Conservation (phyloP, 352 stramenopile species). For the Globisporangium splendens region DNA sequence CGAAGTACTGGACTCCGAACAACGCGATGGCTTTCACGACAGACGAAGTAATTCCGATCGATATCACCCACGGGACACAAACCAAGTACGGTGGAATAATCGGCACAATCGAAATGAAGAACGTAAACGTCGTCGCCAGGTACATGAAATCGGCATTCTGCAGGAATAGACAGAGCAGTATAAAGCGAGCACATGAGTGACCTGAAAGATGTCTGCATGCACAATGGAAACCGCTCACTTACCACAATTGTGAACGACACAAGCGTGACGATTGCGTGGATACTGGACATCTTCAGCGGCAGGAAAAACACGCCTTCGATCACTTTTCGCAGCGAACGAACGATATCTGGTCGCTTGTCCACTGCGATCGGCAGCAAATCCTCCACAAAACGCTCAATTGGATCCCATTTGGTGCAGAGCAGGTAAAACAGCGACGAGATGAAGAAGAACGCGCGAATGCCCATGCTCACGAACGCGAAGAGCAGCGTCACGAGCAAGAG, state of each 20-base stretch:
- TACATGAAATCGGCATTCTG: slow-evolving; percentile 87
- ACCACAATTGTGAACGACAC: slow-evolving; percentile 85
- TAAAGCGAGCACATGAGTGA: background rate
- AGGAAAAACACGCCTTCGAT: slow-evolving; percentile 87
- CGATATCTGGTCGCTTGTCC: slow-evolving; percentile 66
- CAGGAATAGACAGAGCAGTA: background rate
- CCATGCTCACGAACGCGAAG: slow-evolving; percentile 84
- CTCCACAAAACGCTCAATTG: slow-evolving; percentile 79
- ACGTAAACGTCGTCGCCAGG: slow-evolving; percentile 78
- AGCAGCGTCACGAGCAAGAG: slow-evolving; percentile 74
- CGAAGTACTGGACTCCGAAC: slow-evolving; percentile 82
- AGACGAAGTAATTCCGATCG: slow-evolving; percentile 73
- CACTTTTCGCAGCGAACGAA: slow-evolving; percentile 68
- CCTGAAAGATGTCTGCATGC: too few species aligned
- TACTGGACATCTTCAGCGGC: slow-evolving; percentile 85
- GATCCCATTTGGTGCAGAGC: slow-evolving; percentile 83
- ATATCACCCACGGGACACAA: slow-evolving; percentile 79
- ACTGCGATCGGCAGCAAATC: slow-evolving; percentile 76
- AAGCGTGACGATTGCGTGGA: slow-evolving; percentile 85
- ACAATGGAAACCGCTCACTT: slow-evolving; percentile 27
- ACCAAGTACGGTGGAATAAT: slow-evolving; percentile 86
- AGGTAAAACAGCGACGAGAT: slow-evolving; percentile 86
- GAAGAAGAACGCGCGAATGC: slow-evolving; percentile 86
- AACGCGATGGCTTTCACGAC: slow-evolving; percentile 79
- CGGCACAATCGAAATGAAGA: slow-evolving; percentile 87